phyloP scores from a whole-genome alignment of 768 basidiomycete genomes.

The Trametes sanguinea region DNA sequence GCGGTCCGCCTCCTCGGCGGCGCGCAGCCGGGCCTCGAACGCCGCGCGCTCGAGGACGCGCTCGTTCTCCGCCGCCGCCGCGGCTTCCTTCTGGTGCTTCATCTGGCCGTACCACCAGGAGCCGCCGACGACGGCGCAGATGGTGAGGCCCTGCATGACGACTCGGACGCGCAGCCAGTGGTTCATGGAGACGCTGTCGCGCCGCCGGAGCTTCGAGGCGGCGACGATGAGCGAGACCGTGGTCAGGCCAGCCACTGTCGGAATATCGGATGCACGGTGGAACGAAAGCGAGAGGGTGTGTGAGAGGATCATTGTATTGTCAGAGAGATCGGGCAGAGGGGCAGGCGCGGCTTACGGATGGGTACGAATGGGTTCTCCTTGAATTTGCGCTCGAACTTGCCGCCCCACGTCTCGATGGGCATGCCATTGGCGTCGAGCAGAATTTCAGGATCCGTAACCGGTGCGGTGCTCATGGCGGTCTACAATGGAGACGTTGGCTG shows the following conservation, averaged over 20 bases:
- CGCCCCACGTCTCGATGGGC: slow-evolving; percentile 22
- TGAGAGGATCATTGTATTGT: too few relatives aligned
- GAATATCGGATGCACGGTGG: background rate
- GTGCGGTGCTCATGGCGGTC: slow-evolving; percentile 14
- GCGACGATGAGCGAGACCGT: slow-evolving; percentile 68
- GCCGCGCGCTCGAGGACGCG: slow-evolving; percentile 49
- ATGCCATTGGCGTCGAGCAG: slow-evolving; percentile 17
- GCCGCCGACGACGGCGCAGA: slow-evolving; percentile 61
- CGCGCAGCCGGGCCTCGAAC: slow-evolving; percentile 59
- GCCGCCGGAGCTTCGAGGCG: slow-evolving; percentile 61
- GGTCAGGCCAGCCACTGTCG: slow-evolving; percentile 61
- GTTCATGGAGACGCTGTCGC: slow-evolving; percentile 66
- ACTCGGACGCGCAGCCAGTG: slow-evolving; percentile 81
- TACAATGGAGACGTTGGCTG: background rate
- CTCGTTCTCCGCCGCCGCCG: slow-evolving; percentile 31
- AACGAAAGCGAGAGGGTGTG: background rate
- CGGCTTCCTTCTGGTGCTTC: slow-evolving; percentile 32
- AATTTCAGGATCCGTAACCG: background rate
- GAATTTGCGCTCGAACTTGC: slow-evolving; percentile 38
- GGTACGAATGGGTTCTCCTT: slow-evolving; percentile 82
- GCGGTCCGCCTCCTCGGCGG: slow-evolving; percentile 53
- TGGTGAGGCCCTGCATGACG: slow-evolving; percentile 69
- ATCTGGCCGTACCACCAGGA: slow-evolving; percentile 35
- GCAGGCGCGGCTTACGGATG: slow-evolving; percentile 50
- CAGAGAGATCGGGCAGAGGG: background rate